phyloP scores from a whole-genome alignment of 2,329 filamentous ascomycete genomes.

The Claviceps maximensis region DNA sequence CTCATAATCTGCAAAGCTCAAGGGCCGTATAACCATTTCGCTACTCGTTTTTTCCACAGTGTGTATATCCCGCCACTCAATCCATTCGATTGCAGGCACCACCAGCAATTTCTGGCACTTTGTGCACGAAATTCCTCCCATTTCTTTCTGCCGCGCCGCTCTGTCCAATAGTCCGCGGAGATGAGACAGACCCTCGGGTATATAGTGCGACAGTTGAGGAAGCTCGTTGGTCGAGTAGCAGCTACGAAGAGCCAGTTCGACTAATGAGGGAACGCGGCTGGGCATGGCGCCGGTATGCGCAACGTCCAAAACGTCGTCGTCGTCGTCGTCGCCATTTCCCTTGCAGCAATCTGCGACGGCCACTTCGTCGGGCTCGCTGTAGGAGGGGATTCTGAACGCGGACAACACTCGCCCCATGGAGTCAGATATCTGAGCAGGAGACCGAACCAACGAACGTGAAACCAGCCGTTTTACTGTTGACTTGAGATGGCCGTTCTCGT shows the following conservation, averaged over 20 bases:
- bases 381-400: conserved; percentile 16
- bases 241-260: conserved; percentile 35
- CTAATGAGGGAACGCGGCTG: conserved; percentile 32
- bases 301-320: conserved; percentile 1
- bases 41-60: conserved; percentile 8
- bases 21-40: conserved; percentile 9
- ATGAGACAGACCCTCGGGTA: conserved; percentile 28
- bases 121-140: conserved; percentile 38
- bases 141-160: conserved; percentile 27
- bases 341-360: conserved; percentile 10
- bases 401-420: conserved; percentile 18
- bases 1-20: conserved; percentile 21
- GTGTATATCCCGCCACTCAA: conserved; percentile 44
- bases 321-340: conserved; percentile 4
- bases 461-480: conserved; percentile 10
- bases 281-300: conserved; percentile 2
- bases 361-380: conserved; percentile 10
- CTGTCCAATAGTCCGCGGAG: conserved; percentile 27
- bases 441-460: conserved; percentile 16
- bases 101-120: conserved; percentile 35
- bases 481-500: background rate
- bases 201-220: conserved; percentile 27
- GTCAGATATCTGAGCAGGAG: conserved; percentile 19
- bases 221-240: conserved; percentile 31
- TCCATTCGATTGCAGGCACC: conserved; percentile 42